Base-by-base conservation (phyloP, 176 grass and related monocot genomes). In the Lolium perenne region DNA sequence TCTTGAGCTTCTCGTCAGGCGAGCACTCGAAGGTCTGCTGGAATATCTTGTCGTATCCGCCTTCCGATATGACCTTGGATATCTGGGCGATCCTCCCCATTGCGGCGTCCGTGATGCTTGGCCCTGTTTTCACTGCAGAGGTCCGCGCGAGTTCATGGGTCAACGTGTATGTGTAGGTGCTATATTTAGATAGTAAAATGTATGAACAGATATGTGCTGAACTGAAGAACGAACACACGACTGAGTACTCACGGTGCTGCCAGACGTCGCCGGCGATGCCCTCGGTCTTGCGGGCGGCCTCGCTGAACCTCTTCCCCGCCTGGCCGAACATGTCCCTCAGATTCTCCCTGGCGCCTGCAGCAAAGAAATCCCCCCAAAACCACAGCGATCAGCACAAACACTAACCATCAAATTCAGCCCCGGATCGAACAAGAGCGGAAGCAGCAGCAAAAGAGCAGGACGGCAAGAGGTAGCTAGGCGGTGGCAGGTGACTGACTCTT, bases 31-130 rank as follows among this genome's bases (percentile, higher is more conserved):
- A 91, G 6, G 75, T 91, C 85, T 80, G 85, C 76, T 80, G 66
- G 15, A 91, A 91, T 74, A 91, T 87, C 85, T 91, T 87, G 26
- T 91, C 89, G n/a, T 91, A 91, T 4, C 89, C 89, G 26, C 89
- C 89, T 78, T 91, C 89, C 8, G 89, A 87, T 84, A 87, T 91
- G 49, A 91, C 80, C 85, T 91, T 91, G 1, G 89, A 80, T 50
- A 91, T 13, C 76, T 91, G 89, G 7, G 85, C 80, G 9, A 91
- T 87, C 76, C 89, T 87, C 40, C 85, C 85, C 89, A 91, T 87
- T 3, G 89, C 89, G 22, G 81, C 38, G 60, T 91, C 85, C 4
- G 85, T 22, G 20, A 91, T 80, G 85, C 85, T 91, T 6, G 85
- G 48, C 40, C 89, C 89, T 6, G 89, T 91, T 87, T 91, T 91